Evolutionary conservation across 345 rosid genomes (phyloP).

Genomic region (Aquilaria malaccensis): DNA sequence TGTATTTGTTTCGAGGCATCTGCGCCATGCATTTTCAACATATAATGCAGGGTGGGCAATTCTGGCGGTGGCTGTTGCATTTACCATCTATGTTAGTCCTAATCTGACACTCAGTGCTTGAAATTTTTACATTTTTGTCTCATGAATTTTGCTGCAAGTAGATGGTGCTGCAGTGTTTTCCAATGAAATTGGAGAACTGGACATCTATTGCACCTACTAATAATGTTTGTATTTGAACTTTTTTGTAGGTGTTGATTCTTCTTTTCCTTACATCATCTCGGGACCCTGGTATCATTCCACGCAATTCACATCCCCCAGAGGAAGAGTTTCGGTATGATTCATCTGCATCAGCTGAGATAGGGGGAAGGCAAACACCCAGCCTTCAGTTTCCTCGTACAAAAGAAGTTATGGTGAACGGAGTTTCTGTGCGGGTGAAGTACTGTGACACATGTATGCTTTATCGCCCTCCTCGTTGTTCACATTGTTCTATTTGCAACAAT

Average conservation of each 20-base stretch:
- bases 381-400: slow-evolving; percentile 84
- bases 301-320: slow-evolving; percentile 93
- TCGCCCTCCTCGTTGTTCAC: slow-evolving; percentile 98
- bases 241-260: slow-evolving; percentile 71
- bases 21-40: slow-evolving; percentile 74
- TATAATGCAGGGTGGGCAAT: slow-evolving; percentile 74
- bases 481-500: slow-evolving; percentile 83
- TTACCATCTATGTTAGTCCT: slow-evolving; percentile 67
- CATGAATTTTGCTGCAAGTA: slow-evolving; percentile 1
- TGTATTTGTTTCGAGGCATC: slow-evolving; percentile 88
- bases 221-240: slow-evolving; percentile 1
- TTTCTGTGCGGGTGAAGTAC: slow-evolving; percentile 77
- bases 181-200: neutral
- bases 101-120: slow-evolving; percentile 8
- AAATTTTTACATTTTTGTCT: neutral
- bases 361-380: slow-evolving; percentile 86
- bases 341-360: slow-evolving; percentile 43
- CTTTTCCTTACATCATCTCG: slow-evolving; percentile 84
- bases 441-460: slow-evolving; percentile 99
- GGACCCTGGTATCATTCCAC: slow-evolving; percentile 94
- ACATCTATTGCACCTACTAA: neutral
- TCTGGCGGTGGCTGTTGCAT: slow-evolving; percentile 60
- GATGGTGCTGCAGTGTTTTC: neutral
- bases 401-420: slow-evolving; percentile 79
- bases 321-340: slow-evolving; percentile 69